Percentiles rank a stretch among this genome's conserved stretches.
phyloP scores from a whole-genome alignment of 2,329 filamentous ascomycete species.

The Rasamsonia emersonii region DNA sequence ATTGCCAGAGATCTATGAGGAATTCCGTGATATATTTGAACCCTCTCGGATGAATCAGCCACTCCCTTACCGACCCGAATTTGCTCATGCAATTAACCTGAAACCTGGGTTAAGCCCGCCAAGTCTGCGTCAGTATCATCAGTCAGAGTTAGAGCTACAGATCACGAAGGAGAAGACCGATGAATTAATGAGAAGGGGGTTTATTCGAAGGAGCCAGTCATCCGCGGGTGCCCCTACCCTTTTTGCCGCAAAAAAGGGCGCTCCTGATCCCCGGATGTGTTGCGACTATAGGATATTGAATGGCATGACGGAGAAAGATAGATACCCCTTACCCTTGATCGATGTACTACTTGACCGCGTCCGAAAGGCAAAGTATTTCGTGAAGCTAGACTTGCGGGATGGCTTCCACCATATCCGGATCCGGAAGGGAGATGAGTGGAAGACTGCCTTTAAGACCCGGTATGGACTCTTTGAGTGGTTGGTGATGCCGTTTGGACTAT shows the following conservation, averaged over 20 bases:
- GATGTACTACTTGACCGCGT: constrained; percentile 13
- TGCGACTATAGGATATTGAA: constrained; percentile 19
- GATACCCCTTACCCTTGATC: constrained; percentile 18
- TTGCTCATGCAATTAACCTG: neutral
- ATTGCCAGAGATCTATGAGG: neutral
- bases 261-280: no score
- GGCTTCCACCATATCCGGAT: constrained; percentile 17
- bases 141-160: neutral
- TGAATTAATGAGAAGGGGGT: neutral
- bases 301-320: constrained; percentile 16
- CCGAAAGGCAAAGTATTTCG: constrained; percentile 14
- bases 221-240: neutral
- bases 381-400: constrained; percentile 15
- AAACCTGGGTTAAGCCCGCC: neutral
- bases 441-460: constrained; percentile 9
- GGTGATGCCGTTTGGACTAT: constrained; percentile 19
- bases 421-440: constrained; percentile 7
- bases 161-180: neutral
- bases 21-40: neutral
- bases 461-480: constrained; percentile 21
- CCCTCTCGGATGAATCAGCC: neutral
- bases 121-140: neutral
- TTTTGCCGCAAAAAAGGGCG: neutral
- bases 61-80: neutral
- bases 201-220: neutral